phyloP scores from a whole-genome alignment of 2,329 filamentous ascomycete genomes.

The Graphilbum ipis-grandicollis region DNA sequence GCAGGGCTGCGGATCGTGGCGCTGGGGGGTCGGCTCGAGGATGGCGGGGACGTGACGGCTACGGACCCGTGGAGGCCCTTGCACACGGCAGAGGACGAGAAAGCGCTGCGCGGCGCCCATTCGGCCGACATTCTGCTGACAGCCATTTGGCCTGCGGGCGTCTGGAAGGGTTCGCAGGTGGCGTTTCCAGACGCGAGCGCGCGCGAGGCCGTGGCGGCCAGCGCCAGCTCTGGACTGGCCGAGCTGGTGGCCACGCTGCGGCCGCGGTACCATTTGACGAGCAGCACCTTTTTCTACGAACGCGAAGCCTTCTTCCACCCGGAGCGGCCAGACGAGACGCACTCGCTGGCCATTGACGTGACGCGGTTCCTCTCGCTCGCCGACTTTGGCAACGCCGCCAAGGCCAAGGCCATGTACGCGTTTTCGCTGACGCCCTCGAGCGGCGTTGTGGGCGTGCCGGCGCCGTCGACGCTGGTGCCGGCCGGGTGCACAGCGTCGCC shows the following conservation, averaged over 20 bases:
- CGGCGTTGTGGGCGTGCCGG: slow-evolving; percentile 29
- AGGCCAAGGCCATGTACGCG: slow-evolving; percentile 68
- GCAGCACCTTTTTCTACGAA: slow-evolving; percentile 56
- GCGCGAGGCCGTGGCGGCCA: slow-evolving; percentile 25
- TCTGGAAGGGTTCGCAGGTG: slow-evolving; percentile 53
- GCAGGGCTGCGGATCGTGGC: slow-evolving; percentile 80
- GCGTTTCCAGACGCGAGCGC: slow-evolving; percentile 27
- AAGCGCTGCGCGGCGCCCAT: slow-evolving; percentile 57
- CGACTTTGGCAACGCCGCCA: slow-evolving; percentile 54
- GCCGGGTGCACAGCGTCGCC: slow-evolving; percentile 61
- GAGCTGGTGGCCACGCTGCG: slow-evolving; percentile 65
- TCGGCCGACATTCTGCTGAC: slow-evolving; percentile 77
- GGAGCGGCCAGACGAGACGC: slow-evolving; percentile 17
- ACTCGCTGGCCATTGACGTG: slow-evolving; percentile 34
- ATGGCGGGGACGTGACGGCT: slow-evolving; percentile 8
- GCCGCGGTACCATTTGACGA: slow-evolving; percentile 71
- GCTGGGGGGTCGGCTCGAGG: slow-evolving; percentile 58
- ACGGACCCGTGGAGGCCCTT: slow-evolving; percentile 60
- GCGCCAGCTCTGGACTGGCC: slow-evolving; percentile 49
- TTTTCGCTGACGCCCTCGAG: slow-evolving; percentile 46
- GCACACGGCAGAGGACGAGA: slow-evolving; percentile 63
- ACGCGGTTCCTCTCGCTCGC: slow-evolving; percentile 89
- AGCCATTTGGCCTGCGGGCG: slow-evolving; percentile 61
- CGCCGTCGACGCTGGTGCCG: slow-evolving; percentile 43
- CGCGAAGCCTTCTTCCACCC: slow-evolving; percentile 81